Percentiles rank a stretch among this genome's conserved stretches.
Evolutionary conservation across 169 alveolate species (phyloP).

Genomic region (Plasmodium knowlesi): DNA sequence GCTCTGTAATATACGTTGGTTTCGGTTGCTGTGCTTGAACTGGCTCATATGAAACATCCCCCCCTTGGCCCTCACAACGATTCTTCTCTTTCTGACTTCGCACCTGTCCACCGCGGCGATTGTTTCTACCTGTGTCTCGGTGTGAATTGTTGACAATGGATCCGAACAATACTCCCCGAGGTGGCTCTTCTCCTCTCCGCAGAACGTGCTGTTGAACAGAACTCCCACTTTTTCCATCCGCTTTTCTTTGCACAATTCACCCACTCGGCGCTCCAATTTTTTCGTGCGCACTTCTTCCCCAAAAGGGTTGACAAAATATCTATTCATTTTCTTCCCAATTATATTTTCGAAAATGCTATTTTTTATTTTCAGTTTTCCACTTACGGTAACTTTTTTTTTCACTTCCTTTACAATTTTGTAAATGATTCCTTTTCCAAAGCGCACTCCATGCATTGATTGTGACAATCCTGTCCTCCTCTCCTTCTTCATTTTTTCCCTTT

Average conservation of each 20-base stretch:
- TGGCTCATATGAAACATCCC: neutral
- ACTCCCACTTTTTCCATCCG: neutral
- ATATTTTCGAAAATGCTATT: conserved; percentile 13
- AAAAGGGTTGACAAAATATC: conserved; percentile 4
- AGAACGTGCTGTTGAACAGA: neutral
- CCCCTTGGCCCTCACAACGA: neutral
- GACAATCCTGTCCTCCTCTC: neutral
- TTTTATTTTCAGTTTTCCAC: conserved; percentile 27
- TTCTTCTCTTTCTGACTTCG: neutral
- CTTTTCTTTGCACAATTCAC: neutral
- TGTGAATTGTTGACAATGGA: neutral
- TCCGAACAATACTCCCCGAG: neutral
- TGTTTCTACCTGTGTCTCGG: neutral
- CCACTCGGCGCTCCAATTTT: neutral
- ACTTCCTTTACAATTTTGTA: conserved; percentile 62
- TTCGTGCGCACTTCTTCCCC: neutral
- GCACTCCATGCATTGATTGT: neutral
- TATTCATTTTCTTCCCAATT: conserved; percentile 18
- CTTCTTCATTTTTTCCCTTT: neutral
- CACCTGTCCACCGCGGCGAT: neutral
- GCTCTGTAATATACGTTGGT: neutral
- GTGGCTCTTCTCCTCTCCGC: neutral
- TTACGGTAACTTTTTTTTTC: conserved; percentile 22
- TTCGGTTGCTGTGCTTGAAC: neutral
- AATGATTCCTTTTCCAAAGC: conserved; percentile 4